Evolutionary conservation across 495 filamentous ascomycete genomes (phyloP).

Genomic region (Daldinia loculata): DNA sequence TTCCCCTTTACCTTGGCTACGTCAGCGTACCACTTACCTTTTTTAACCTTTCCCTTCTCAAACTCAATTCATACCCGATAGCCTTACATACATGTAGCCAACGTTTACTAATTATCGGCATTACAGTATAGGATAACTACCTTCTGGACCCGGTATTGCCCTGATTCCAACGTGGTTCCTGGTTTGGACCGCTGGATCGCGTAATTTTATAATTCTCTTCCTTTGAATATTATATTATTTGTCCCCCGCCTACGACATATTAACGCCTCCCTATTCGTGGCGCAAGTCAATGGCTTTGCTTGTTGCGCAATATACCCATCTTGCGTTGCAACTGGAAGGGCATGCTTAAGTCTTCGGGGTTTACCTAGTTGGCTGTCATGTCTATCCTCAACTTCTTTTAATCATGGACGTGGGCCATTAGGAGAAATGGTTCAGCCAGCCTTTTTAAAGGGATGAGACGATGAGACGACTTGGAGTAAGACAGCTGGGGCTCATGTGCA

Average conservation of each 20-base stretch:
- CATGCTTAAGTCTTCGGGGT: slow-evolving; percentile 14
- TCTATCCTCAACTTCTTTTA: slow-evolving; percentile 17
- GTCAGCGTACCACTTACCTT: background rate
- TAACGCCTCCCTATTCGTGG: slow-evolving; percentile 8
- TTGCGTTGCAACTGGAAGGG: slow-evolving; percentile 35
- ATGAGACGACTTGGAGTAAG: slow-evolving; percentile 29
- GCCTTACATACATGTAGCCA: background rate
- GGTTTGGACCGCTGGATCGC: slow-evolving; percentile 12
- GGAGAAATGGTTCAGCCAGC: slow-evolving; percentile 14
- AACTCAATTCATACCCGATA: background rate
- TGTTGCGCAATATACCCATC: slow-evolving; percentile 41
- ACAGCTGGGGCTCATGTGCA: slow-evolving; percentile 29
- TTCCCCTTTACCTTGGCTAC: background rate
- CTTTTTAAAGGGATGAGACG: slow-evolving; percentile 29
- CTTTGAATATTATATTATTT: slow-evolving; percentile 24
- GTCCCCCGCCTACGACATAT: slow-evolving; percentile 9
- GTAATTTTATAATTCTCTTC: slow-evolving; percentile 12
- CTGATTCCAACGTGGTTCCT: slow-evolving; percentile 14
- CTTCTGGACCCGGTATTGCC: slow-evolving; percentile 12
- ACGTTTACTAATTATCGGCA: slow-evolving; percentile 22
- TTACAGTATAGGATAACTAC: slow-evolving; percentile 40
- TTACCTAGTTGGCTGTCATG: slow-evolving; percentile 18
- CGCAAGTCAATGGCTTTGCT: slow-evolving; percentile 16
- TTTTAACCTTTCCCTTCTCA: background rate
- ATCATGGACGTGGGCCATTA: slow-evolving; percentile 17